Base-by-base conservation (phyloP, 2,329 filamentous ascomycete species). In the Fusarium sp. region DNA sequence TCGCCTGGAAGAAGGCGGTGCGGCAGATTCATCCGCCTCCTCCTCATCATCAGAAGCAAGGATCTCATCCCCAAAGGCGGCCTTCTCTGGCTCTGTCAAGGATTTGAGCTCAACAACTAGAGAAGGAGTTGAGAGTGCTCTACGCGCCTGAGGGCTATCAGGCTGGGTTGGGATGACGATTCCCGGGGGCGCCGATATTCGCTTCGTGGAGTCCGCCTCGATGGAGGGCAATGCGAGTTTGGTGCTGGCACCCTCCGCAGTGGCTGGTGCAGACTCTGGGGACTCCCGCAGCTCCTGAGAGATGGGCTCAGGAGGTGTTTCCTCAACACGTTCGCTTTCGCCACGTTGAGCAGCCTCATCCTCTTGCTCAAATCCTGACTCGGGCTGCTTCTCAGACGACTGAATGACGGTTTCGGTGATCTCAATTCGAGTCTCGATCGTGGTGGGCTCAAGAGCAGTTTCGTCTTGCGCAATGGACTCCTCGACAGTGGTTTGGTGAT, bases 181-280 rank as follows among this genome's bases (percentile, higher is more conserved):
- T 16, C 22, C 69, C 4, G 69, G 64, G 22, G 72, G 72, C 11
- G 70, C 73, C 14, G 73, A 75, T 70, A 73, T 73, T 45, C 72
- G 67, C 61, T 73, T 73, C 20, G 64, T 10, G 52, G 22, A 61
- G 13, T 37, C 73, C 37, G 56, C 61, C 52, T 37, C 71, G 18
- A 74, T 63, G 8, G 69, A 74, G 18, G 74, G 69, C 5, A 72
- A 45, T 3, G 68, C 31, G 4, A 34, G 24, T 24, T 40, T 72
- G 16, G 65, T 29, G 29, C 40, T 52, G 24, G 58, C 24, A 9
- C 38, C 42, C 52, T 62, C 62, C 22, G 64, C 50, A 22, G 63
- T 62, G 4, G 67, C 34, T 7, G 71, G 60, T 20, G 18, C n/a
- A 14, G 35, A 37, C 13, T 63, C 68, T 5, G 58, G 50, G 18